phyloP scores from a whole-genome alignment of 331 rosid species.

The Quercus lobata region DNA sequence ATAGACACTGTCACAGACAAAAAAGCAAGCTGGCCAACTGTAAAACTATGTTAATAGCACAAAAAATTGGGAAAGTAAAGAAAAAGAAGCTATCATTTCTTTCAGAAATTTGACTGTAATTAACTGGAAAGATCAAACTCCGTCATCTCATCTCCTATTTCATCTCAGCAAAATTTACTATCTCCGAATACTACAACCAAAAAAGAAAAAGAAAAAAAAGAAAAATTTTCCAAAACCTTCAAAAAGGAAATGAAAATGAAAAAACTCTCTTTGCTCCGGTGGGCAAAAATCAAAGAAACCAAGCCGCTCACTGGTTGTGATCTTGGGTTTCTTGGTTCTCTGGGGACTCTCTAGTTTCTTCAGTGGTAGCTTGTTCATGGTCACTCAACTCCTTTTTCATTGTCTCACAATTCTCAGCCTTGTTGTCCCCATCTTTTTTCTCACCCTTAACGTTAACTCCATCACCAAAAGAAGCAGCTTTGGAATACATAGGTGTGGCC shows the following conservation, averaged over 20 bases:
- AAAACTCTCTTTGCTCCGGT: neutral
- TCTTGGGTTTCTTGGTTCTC: neutral
- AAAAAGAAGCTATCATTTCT: neutral
- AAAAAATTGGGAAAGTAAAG: too few relatives aligned
- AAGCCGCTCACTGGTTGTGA: slow-evolving; percentile 15
- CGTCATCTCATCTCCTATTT: slow-evolving; percentile 13
- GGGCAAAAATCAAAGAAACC: neutral
- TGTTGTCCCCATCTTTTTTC: neutral
- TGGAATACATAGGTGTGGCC: slow-evolving; percentile 56
- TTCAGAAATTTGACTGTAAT: neutral
- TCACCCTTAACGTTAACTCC: neutral
- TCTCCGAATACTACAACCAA: slow-evolving; percentile 23
- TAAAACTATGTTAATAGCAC: neutral
- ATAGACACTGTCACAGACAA: neutral
- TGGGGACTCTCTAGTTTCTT: neutral
- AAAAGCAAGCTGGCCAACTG: neutral
- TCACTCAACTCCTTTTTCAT: slow-evolving; percentile 20
- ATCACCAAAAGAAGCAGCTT: neutral
- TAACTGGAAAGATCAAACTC: slow-evolving; percentile 4
- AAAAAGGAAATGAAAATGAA: neutral
- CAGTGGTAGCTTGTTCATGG: neutral
- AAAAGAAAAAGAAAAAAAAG: neutral
- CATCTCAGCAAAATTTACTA: slow-evolving; percentile 43
- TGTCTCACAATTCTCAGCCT: slow-evolving; percentile 25
- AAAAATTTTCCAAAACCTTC: neutral